Evolutionary conservation across 1,139 yeast genomes (phyloP).

Genomic region (Geotrichum aggregatum): DNA sequence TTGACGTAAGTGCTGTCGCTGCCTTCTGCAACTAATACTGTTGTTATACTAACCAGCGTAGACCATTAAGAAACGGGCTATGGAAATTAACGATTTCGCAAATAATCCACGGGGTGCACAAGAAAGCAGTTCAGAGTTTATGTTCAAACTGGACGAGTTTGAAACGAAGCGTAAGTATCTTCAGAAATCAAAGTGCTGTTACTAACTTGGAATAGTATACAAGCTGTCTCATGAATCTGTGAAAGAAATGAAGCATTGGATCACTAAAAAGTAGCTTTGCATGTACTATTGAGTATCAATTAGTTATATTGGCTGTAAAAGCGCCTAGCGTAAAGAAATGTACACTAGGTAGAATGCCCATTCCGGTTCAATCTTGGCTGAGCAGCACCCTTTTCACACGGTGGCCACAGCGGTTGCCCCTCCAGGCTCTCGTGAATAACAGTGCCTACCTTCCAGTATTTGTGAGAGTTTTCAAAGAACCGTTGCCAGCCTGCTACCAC

Average conservation of each 20-base stretch:
- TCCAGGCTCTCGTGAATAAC: constrained; percentile 42
- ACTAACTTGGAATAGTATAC: constrained; percentile 42
- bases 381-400: constrained; percentile 15
- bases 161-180: constrained; percentile 47
- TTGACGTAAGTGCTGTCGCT: constrained; percentile 33
- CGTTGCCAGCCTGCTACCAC: constrained; percentile 49
- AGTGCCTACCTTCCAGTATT: constrained; percentile 63
- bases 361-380: constrained; percentile 10
- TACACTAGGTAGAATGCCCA: too few species aligned
- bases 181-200: not conserved
- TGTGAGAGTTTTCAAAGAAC: constrained; percentile 46
- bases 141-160: constrained; percentile 68
- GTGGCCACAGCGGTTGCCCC: constrained; percentile 15
- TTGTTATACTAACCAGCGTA: constrained; percentile 26
- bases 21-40: too few species aligned
- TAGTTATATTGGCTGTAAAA: too few species aligned
- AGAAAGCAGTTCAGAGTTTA: constrained; percentile 45
- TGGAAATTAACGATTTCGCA: constrained; percentile 69
- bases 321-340: too few species aligned
- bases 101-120: constrained; percentile 46
- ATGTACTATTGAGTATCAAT: too few species aligned
- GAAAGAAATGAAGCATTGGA: constrained; percentile 64
- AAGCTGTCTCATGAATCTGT: constrained; percentile 57
- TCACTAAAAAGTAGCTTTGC: constrained; percentile 28
- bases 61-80: constrained; percentile 60